Conservation (phyloP, 202 grass and related monocot genomes). For the Bolboschoenoplectus hybrid region DNA sequence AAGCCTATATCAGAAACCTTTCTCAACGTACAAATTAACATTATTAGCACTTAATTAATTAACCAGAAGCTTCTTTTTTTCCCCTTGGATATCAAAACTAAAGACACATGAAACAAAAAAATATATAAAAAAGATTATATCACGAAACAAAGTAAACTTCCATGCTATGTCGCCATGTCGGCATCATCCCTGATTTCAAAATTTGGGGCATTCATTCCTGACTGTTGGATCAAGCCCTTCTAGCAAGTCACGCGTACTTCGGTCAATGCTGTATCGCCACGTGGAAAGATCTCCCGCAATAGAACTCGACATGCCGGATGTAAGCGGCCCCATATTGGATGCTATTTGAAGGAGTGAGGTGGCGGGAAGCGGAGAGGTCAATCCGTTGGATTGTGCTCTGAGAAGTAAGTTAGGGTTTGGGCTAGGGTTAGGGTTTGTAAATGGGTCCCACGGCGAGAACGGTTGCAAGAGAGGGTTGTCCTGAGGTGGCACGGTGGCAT, state of each 20-base stretch:
- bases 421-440: slow-evolving; percentile 25
- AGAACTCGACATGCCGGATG: slow-evolving; percentile 24
- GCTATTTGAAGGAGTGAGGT: slow-evolving; percentile 38
- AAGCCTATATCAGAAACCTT: slow-evolving; percentile 27
- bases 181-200: slow-evolving; percentile 21
- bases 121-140: neutral
- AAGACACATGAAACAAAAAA: slow-evolving; percentile 21
- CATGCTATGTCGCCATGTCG: neutral
- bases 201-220: slow-evolving; percentile 20
- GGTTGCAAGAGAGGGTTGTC: slow-evolving; percentile 23
- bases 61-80: neutral
- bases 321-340: slow-evolving; percentile 40
- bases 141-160: neutral
- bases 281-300: slow-evolving; percentile 5
- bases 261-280: slow-evolving; percentile 27
- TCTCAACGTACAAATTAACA: slow-evolving; percentile 29
- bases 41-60: neutral
- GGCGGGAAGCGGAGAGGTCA: slow-evolving; percentile 30
- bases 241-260: slow-evolving; percentile 25
- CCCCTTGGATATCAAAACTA: slow-evolving; percentile 22
- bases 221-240: slow-evolving; percentile 32
- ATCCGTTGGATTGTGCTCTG: slow-evolving; percentile 7
- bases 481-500: neutral
- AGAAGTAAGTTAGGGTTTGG: slow-evolving; percentile 34
- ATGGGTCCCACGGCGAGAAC: slow-evolving; percentile 26